Evolutionary conservation across 306 rosid genomes (phyloP).

Genomic region (Begonia masoniana): DNA sequence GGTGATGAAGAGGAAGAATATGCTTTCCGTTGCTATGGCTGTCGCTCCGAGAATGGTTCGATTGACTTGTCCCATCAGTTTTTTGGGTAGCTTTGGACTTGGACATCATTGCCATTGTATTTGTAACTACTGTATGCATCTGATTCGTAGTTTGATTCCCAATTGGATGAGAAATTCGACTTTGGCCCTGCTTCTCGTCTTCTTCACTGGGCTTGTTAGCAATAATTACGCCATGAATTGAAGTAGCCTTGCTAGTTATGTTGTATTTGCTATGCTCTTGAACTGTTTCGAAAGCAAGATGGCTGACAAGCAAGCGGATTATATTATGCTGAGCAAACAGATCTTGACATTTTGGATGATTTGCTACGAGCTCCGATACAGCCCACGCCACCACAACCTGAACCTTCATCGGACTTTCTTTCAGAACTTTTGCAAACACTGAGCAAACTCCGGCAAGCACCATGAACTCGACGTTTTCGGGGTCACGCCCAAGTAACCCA

Average conservation of each 20-base stretch:
- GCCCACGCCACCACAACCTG: slow-evolving; percentile 71
- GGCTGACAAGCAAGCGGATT: slow-evolving; percentile 61
- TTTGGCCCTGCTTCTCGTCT: slow-evolving; percentile 14
- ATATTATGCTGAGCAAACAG: slow-evolving; percentile 76
- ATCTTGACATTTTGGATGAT: slow-evolving; percentile 71
- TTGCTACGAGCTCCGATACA: slow-evolving; percentile 56
- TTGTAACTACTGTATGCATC: slow-evolving; percentile 53
- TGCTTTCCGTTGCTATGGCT: slow-evolving; percentile 26
- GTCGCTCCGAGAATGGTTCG: slow-evolving; percentile 12
- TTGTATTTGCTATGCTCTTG: slow-evolving; percentile 83
- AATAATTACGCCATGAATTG: slow-evolving; percentile 67
- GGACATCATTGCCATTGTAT: slow-evolving; percentile 42
- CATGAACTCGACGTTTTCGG: slow-evolving; percentile 58
- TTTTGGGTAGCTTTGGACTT: slow-evolving; percentile 9
- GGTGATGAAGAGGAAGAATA: slow-evolving; percentile 18
- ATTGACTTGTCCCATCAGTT: slow-evolving; percentile 16
- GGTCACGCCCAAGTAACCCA: slow-evolving; percentile 61
- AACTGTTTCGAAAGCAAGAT: slow-evolving; percentile 81
- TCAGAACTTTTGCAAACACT: slow-evolving; percentile 54
- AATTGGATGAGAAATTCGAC: slow-evolving; percentile 38
- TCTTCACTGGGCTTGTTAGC: slow-evolving; percentile 34
- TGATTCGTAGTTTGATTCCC: slow-evolving; percentile 29
- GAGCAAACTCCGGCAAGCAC: slow-evolving; percentile 54
- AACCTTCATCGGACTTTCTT: slow-evolving; percentile 78
- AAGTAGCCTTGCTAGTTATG: slow-evolving; percentile 44